Evolutionary conservation across 1,284 basidiomycete genomes (phyloP).

Genomic region (Sanghuangporus sanghuang): DNA sequence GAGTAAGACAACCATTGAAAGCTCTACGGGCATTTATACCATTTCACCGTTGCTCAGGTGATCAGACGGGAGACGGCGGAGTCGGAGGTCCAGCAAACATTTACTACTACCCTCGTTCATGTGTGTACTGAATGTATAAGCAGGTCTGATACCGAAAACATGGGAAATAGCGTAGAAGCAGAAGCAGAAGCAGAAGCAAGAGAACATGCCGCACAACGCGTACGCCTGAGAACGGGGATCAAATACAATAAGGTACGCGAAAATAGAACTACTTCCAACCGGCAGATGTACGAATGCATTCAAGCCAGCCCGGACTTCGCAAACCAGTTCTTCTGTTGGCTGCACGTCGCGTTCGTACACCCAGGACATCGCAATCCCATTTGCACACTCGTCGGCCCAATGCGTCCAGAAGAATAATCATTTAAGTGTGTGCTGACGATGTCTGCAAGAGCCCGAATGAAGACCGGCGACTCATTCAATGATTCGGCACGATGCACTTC

Average conservation of each 20-base stretch:
- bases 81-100: no score
- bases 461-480: constrained; percentile 97
- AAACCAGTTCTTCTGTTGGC: constrained; percentile 87
- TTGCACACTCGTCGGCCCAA: constrained; percentile 71
- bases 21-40: no score
- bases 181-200: no score
- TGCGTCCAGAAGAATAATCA: constrained; percentile 47
- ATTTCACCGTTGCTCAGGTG: no score
- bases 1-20: no score
- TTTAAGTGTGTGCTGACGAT: constrained; percentile 81
- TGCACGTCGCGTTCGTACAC: constrained; percentile 87
- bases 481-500: constrained; percentile 89
- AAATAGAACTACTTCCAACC: background rate
- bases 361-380: constrained; percentile 89
- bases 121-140: no score
- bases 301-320: constrained; percentile 41
- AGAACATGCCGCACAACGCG: background rate
- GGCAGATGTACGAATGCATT: background rate
- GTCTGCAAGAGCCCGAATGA: constrained; percentile 95
- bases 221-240: background rate
- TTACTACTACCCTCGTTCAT: no score
- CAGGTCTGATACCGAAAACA: no score
- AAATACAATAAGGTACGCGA: background rate
- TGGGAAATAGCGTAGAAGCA: no score
- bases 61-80: no score